Percentiles rank a stretch among this genome's conserved stretches.
phyloP scores from a whole-genome alignment of 441 rosid species.

The Gossypium davidsonii region DNA sequence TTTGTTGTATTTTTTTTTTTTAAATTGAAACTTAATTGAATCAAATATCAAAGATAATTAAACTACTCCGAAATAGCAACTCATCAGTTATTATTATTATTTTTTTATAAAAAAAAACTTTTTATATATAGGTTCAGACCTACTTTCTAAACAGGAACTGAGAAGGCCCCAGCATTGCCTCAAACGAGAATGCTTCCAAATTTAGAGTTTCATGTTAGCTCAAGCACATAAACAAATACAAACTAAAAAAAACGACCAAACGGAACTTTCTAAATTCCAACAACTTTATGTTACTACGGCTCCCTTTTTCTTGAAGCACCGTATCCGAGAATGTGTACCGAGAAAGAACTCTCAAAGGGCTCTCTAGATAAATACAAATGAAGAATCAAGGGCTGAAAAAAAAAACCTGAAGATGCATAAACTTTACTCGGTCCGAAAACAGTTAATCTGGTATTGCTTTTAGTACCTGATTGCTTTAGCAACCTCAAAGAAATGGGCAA shows the following conservation, averaged over 20 bases:
- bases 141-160: not conserved
- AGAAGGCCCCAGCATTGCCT: not conserved
- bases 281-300: not conserved
- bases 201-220: not conserved
- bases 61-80: too few relatives aligned
- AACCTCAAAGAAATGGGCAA: slow-evolving; percentile 87
- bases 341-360: too few relatives aligned
- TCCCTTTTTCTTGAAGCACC: too few relatives aligned
- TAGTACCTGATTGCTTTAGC: slow-evolving; percentile 74
- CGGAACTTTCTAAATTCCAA: not conserved
- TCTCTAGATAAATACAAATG: not conserved
- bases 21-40: too few relatives aligned
- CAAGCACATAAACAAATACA: not conserved
- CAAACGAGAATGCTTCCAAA: not conserved
- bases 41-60: too few relatives aligned
- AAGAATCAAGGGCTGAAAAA: not conserved
- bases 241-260: not conserved
- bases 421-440: slow-evolving; percentile 4
- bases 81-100: too few relatives aligned
- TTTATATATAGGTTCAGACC: too few relatives aligned
- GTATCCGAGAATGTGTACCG: too few relatives aligned
- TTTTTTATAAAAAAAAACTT: too few relatives aligned
- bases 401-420: slow-evolving; percentile 15
- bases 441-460: not conserved
- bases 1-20: too few relatives aligned